These are phyloP conservation scores for Chrysosporium keratinophilum DNA, from an alignment of 2,329 filamentous ascomycete species.

Conservation along the genomic window DNA sequence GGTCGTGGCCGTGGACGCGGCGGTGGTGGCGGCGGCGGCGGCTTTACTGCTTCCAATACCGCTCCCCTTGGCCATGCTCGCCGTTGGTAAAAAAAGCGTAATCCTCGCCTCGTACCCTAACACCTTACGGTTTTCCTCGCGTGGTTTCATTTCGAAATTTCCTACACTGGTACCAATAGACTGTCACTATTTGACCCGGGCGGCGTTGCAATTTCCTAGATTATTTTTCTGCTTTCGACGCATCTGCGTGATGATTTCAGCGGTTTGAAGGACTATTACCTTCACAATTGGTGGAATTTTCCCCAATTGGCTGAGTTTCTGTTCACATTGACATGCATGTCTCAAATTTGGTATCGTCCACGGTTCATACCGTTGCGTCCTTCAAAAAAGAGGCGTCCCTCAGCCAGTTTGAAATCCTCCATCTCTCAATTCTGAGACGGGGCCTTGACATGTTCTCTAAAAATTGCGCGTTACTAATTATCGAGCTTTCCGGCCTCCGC, in stretches of 20 bases:
- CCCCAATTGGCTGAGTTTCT: not conserved
- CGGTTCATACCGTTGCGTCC: not conserved
- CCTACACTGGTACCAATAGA: not conserved
- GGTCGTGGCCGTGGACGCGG: constrained; percentile 57
- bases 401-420: too few species aligned
- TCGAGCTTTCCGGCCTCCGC: not conserved
- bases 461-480: constrained; percentile 3
- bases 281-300: not conserved
- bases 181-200: not conserved
- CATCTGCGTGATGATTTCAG: not conserved
- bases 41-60: constrained; percentile 50
- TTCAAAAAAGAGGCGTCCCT: not conserved
- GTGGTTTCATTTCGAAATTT: too few species aligned
- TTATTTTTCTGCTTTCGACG: not conserved
- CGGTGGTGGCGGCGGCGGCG: constrained; percentile 57
- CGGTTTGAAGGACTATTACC: not conserved
- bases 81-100: constrained; percentile 43
- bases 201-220: constrained; percentile 3
- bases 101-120: not conserved
- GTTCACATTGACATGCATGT: not conserved
- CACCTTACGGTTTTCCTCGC: too few species aligned
- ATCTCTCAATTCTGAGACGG: too few species aligned
- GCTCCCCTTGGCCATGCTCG: constrained; percentile 48
- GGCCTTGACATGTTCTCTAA: not conserved
- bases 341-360: not conserved